Conservation (phyloP, 495 filamentous ascomycete genomes). For the Lophium mytilinum region DNA sequence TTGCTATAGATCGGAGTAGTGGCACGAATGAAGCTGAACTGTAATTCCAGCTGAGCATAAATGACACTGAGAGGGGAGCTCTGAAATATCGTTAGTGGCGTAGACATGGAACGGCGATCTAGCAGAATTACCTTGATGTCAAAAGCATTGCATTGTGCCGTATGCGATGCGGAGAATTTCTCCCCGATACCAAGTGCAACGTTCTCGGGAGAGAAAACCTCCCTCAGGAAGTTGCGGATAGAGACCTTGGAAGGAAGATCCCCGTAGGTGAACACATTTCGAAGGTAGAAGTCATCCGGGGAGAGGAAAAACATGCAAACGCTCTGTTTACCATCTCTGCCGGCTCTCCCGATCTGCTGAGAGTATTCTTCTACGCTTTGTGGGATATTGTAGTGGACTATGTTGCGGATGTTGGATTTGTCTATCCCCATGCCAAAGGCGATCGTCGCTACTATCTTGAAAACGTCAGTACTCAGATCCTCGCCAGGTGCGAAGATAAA, state of each 20-base stretch:
- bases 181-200: conserved; percentile 29
- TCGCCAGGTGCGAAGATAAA: too few species aligned
- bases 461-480: too few species aligned
- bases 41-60: conserved; percentile 47
- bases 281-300: conserved; percentile 42
- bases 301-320: conserved; percentile 49
- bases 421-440: conserved; percentile 38
- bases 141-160: conserved; percentile 36
- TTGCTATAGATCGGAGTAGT: conserved; percentile 47
- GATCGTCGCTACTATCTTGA: conserved; percentile 44
- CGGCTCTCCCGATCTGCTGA: conserved; percentile 52
- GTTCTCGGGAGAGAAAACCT: conserved; percentile 36
- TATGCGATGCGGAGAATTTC: conserved; percentile 39
- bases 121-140: conserved; percentile 37
- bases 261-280: conserved; percentile 48
- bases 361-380: conserved; percentile 51
- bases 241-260: conserved; percentile 46
- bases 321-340: conserved; percentile 44
- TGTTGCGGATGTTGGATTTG: conserved; percentile 50
- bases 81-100: conserved; percentile 24
- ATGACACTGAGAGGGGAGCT: conserved; percentile 37
- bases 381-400: conserved; percentile 49
- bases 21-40: conserved; percentile 45
- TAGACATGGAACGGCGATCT: not conserved
- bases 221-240: conserved; percentile 37